Percentiles rank a stretch among this genome's conserved stretches.
Conservation (phyloP, 768 basidiomycete genomes). For the Boletus reticulatus region DNA sequence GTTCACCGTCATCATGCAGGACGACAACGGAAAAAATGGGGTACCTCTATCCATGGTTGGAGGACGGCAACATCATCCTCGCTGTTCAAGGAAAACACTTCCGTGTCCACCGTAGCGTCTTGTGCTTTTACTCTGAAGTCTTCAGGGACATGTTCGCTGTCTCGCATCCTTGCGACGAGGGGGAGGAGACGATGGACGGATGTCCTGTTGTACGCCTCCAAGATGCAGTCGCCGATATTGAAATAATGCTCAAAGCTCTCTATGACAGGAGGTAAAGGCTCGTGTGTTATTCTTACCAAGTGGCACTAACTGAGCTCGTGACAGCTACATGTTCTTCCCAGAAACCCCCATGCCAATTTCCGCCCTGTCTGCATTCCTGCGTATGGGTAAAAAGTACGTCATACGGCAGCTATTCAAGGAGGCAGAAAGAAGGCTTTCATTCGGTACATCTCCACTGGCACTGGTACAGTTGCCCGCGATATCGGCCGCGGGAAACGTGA, state of each 20-base stretch:
- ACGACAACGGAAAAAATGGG: not conserved
- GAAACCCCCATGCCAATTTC: constrained; percentile 9
- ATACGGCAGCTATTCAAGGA: constrained; percentile 12
- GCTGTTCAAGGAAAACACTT: constrained; percentile 25
- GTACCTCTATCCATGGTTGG: constrained; percentile 22
- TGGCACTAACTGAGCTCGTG: not conserved
- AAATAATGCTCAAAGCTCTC: constrained; percentile 17
- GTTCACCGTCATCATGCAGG: no score
- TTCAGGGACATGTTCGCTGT: constrained; percentile 30
- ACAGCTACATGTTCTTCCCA: constrained; percentile 7
- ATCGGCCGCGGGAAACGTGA: not conserved
- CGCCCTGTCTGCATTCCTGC: constrained; percentile 9
- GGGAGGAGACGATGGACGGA: constrained; percentile 11
- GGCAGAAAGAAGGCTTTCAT: constrained; percentile 2
- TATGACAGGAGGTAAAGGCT: constrained; percentile 16
- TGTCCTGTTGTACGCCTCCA: constrained; percentile 22
- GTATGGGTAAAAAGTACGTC: constrained; percentile 15
- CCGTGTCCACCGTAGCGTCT: constrained; percentile 30
- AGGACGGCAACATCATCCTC: constrained; percentile 33
- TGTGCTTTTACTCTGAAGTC: constrained; percentile 27
- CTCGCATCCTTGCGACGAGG: not conserved
- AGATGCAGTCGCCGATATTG: constrained; percentile 13
- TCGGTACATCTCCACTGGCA: not conserved
- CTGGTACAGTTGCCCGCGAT: not conserved
- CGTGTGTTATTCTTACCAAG: not conserved